Evolutionary conservation across 768 basidiomycete species (phyloP).

Genomic region (Russula lepida): DNA sequence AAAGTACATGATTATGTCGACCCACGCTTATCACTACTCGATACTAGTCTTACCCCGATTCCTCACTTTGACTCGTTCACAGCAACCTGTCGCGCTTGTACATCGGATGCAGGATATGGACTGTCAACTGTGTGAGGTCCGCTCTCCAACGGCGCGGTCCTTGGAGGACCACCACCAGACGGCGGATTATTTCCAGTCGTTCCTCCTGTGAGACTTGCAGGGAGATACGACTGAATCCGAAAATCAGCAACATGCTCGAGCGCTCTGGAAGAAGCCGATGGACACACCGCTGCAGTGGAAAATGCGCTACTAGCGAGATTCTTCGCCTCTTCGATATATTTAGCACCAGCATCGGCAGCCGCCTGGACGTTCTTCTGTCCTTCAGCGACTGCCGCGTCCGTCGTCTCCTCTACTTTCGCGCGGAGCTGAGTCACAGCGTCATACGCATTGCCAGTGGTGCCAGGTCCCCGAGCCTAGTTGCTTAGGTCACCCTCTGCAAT

Average conservation of each 20-base stretch:
- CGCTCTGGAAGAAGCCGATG: not conserved
- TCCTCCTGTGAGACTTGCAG: slow-evolving; percentile 18
- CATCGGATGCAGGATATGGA: not conserved
- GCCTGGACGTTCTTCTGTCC: slow-evolving; percentile 44
- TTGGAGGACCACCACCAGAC: not conserved
- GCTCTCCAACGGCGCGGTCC: not conserved
- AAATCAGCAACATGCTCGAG: not conserved
- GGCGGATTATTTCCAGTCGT: slow-evolving; percentile 7
- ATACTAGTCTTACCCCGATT: not conserved
- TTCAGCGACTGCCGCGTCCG: slow-evolving; percentile 46
- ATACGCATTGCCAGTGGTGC: not conserved
- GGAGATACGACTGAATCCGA: slow-evolving; percentile 15
- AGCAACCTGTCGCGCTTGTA: not conserved
- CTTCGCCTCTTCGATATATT: slow-evolving; percentile 51
- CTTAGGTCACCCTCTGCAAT: not conserved
- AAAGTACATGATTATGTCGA: not conserved
- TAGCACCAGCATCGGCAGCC: slow-evolving; percentile 37
- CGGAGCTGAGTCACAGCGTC: slow-evolving; percentile 27
- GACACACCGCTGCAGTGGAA: slow-evolving; percentile 38
- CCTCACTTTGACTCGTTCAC: slow-evolving; percentile 4
- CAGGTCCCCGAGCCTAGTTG: slow-evolving; percentile 7
- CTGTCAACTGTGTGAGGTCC: not conserved
- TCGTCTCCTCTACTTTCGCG: slow-evolving; percentile 30
- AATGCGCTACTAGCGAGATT: slow-evolving; percentile 36
- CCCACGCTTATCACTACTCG: not conserved